Conservation (phyloP, 2,329 filamentous ascomycete species). For the Coniochaeta ligniaria region DNA sequence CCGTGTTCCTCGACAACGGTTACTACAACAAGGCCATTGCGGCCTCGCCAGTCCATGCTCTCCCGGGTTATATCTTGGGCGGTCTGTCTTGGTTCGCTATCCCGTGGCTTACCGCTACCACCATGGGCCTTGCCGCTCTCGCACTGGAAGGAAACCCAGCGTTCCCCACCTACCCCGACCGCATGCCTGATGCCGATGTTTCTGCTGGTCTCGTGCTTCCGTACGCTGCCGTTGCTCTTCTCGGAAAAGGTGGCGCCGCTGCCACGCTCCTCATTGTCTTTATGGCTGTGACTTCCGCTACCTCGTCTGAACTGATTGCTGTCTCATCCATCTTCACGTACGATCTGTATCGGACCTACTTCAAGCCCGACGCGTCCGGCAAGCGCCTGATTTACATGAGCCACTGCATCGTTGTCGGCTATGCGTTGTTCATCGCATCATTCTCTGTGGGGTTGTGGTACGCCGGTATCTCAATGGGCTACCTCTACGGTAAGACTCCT, state of each 20-base stretch:
- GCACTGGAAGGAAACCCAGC: slow-evolving; percentile 67
- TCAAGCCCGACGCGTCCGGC: slow-evolving; percentile 71
- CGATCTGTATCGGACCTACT: slow-evolving; percentile 81
- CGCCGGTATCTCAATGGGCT: slow-evolving; percentile 77
- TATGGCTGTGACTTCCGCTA: slow-evolving; percentile 83
- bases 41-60: slow-evolving; percentile 73
- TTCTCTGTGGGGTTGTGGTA: slow-evolving; percentile 72
- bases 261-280: slow-evolving; percentile 77
- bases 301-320: slow-evolving; percentile 77
- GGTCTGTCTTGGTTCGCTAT: slow-evolving; percentile 90
- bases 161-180: slow-evolving; percentile 66
- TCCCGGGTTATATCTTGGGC: slow-evolving; percentile 83
- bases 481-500: slow-evolving; percentile 27
- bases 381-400: slow-evolving; percentile 73
- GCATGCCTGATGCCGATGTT: slow-evolving; percentile 68
- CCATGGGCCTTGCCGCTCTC: slow-evolving; percentile 76
- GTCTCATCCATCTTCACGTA: slow-evolving; percentile 86
- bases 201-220: slow-evolving; percentile 78
- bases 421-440: slow-evolving; percentile 68
- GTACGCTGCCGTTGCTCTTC: slow-evolving; percentile 74
- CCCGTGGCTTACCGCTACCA: slow-evolving; percentile 82
- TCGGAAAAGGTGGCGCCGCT: slow-evolving; percentile 74
- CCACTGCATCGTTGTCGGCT: slow-evolving; percentile 62
- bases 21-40: slow-evolving; percentile 96
- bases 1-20: slow-evolving; percentile 79